A percentile compares a stretch with the other conserved stretches of the same genome.
Conservation (phyloP, 345 rosid species). For the Bruguiera gymnorhiza region DNA sequence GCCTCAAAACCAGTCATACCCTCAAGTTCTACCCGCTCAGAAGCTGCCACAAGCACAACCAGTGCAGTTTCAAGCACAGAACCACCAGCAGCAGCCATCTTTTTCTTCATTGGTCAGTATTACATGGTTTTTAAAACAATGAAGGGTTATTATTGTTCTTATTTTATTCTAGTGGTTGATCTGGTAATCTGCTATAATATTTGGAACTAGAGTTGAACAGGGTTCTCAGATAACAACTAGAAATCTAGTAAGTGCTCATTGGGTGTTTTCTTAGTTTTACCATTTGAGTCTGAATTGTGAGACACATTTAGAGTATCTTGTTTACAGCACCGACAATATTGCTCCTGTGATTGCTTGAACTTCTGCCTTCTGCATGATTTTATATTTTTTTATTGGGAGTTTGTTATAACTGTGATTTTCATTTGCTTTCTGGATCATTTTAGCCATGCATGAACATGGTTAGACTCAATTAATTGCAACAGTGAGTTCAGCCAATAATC, state of each 20-base stretch:
- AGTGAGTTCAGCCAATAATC: constrained; percentile 47
- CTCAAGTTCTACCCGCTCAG: constrained; percentile 46
- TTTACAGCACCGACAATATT: no score
- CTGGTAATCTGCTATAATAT: no score
- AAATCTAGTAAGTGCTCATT: no score
- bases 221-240: no score
- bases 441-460: constrained; percentile 50
- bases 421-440: constrained; percentile 10
- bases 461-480: constrained; percentile 52
- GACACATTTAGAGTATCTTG: no score
- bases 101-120: constrained; percentile 55
- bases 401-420: neutral
- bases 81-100: constrained; percentile 50
- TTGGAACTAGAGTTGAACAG: no score
- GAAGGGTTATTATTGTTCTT: neutral
- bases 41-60: constrained; percentile 62
- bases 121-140: neutral
- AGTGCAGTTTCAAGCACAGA: constrained; percentile 46
- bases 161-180: neutral
- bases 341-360: no score
- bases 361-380: neutral
- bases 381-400: neutral
- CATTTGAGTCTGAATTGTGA: no score
- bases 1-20: constrained; percentile 47
- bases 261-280: no score